Evolutionary conservation across 768 basidiomycete species (phyloP).

Genomic region (Chiua virens): DNA sequence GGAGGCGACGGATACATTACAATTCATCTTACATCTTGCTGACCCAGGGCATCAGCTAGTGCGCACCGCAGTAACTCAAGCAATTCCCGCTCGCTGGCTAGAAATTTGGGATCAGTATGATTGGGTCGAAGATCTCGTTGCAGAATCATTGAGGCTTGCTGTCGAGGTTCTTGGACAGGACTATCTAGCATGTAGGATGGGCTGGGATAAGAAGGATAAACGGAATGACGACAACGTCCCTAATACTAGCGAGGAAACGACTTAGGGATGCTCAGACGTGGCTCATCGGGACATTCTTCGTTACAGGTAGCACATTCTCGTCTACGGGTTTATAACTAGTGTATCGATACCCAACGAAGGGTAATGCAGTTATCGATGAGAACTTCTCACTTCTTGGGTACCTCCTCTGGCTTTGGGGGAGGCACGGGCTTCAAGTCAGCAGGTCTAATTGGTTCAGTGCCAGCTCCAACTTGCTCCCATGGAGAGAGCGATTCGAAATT

Average conservation of each 20-base stretch:
- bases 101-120: constrained; percentile 88
- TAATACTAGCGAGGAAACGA: constrained; percentile 6
- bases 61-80: constrained; percentile 80
- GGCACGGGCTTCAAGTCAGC: constrained; percentile 75
- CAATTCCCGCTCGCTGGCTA: constrained; percentile 83
- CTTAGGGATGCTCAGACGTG: constrained; percentile 3
- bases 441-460: constrained; percentile 55
- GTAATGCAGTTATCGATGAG: not conserved
- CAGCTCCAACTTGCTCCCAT: constrained; percentile 92
- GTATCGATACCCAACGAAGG: constrained; percentile 11
- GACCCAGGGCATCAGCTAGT: constrained; percentile 81
- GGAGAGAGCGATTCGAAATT: constrained; percentile 93
- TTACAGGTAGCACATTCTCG: constrained; percentile 4
- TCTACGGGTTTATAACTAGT: constrained; percentile 12
- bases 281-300: constrained; percentile 5
- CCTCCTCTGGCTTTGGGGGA: constrained; percentile 71
- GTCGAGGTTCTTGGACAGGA: constrained; percentile 93
- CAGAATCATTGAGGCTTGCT: constrained; percentile 79
- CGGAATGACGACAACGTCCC: constrained; percentile 7
- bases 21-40: constrained; percentile 61
- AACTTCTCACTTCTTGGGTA: constrained; percentile 68
- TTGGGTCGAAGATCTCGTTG: constrained; percentile 95
- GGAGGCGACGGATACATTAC: constrained; percentile 38
- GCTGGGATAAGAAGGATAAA: constrained; percentile 54
- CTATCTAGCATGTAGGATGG: constrained; percentile 84